Conservation (phyloP, 2,329 filamentous ascomycete species). For the Pleoardoris graminearum region DNA sequence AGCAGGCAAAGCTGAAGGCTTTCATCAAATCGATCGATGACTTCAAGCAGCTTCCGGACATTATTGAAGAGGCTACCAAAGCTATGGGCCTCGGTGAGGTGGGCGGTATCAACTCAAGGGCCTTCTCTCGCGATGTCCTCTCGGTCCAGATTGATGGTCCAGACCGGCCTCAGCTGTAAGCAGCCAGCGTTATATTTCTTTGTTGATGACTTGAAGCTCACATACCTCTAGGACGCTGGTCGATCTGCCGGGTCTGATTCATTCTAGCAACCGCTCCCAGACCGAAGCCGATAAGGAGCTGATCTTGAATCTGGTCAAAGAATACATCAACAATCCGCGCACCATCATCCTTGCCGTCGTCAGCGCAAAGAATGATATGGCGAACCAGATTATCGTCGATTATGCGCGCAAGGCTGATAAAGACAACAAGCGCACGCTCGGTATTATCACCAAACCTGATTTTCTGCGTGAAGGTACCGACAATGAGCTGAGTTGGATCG, state of each 20-base stretch:
- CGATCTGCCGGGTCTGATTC: conserved; percentile 54
- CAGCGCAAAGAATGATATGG: conserved; percentile 51
- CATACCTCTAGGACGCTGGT: conserved; percentile 47
- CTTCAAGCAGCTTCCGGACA: conserved; percentile 48
- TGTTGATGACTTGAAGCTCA: conserved; percentile 15
- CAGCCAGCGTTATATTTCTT: conserved; percentile 8
- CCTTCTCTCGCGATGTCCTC: conserved; percentile 50
- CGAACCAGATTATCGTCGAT: conserved; percentile 61
- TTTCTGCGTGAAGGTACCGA: conserved; percentile 43
- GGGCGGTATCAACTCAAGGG: conserved; percentile 20
- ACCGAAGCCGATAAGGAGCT: conserved; percentile 29
- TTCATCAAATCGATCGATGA: conserved; percentile 44
- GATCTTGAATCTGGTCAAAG: conserved; percentile 25
- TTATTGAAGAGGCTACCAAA: conserved; percentile 58
- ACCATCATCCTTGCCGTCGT: conserved; percentile 41
- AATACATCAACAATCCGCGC: conserved; percentile 34
- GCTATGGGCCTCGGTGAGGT: conserved; percentile 51
- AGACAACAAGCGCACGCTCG: conserved; percentile 54
- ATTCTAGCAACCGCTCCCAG: conserved; percentile 27
- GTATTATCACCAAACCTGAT: conserved; percentile 64
- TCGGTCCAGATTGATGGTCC: conserved; percentile 51
- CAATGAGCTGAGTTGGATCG: conserved; percentile 48
- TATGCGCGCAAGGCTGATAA: conserved; percentile 54
- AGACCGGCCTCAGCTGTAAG: conserved; percentile 33
- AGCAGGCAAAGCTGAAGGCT: conserved; percentile 37